Evolutionary conservation across 768 basidiomycete genomes (phyloP).

Genomic region (Harrya chromipes): DNA sequence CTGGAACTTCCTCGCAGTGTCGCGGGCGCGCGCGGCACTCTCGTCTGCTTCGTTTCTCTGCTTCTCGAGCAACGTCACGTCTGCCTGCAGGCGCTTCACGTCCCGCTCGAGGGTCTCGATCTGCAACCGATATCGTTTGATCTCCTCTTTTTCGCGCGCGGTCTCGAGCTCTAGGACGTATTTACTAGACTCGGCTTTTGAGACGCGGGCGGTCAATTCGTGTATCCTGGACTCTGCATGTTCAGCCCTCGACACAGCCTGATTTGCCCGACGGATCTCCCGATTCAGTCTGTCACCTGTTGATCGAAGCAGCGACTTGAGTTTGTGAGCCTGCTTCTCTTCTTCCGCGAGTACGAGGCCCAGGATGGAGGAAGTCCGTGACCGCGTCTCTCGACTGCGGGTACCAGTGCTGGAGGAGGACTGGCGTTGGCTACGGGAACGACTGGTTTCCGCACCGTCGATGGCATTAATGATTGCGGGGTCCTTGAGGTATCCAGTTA

Average conservation of each 20-base stretch:
- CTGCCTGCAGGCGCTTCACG: conserved; percentile 33
- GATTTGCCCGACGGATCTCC: conserved; percentile 54
- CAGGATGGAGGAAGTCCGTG: conserved; percentile 34
- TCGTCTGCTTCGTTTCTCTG: conserved; percentile 42
- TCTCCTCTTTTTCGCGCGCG: conserved; percentile 44
- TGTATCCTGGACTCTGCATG: conserved; percentile 48
- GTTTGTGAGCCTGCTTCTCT: conserved; percentile 52
- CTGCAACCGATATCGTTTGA: conserved; percentile 44
- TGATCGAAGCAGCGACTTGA: conserved; percentile 50
- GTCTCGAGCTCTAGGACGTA: conserved; percentile 39
- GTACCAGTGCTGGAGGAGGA: conserved; percentile 40
- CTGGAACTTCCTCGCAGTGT: conserved; percentile 42
- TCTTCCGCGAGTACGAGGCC: conserved; percentile 49
- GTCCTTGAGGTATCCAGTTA: conserved; percentile 44
- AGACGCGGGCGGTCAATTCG: conserved; percentile 38
- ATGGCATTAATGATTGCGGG: conserved; percentile 38
- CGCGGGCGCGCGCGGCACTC: conserved; percentile 41
- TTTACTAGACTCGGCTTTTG: conserved; percentile 41
- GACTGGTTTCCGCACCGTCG: conserved; percentile 29
- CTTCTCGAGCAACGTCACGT: conserved; percentile 34
- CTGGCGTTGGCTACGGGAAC: conserved; percentile 27
- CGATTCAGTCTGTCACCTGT: conserved; percentile 54
- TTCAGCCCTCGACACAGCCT: conserved; percentile 48
- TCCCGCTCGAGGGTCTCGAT: conserved; percentile 47
- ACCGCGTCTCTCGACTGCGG: conserved; percentile 37